A percentile compares a stretch with the other conserved stretches of the same genome.
These are phyloP conservation scores for Triglochin maritima DNA, from an alignment of 106 monocot genomes.

Conservation along the genomic window DNA sequence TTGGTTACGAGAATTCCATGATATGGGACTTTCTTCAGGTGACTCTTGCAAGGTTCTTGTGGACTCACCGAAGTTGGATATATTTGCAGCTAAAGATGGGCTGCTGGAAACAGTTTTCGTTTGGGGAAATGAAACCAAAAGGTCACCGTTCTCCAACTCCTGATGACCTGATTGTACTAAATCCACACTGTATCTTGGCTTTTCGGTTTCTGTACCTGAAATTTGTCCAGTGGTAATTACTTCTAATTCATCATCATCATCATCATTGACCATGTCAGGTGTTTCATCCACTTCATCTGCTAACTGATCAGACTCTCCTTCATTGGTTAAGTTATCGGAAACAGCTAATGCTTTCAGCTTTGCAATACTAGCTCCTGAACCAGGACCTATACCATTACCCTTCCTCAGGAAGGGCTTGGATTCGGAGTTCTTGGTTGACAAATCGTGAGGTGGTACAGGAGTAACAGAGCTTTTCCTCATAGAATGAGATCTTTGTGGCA, in stretches of 20 bases:
- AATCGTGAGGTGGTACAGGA: conserved; percentile 29
- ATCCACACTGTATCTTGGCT: conserved; percentile 19
- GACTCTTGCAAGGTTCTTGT: conserved; percentile 28
- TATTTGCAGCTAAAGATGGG: neutral
- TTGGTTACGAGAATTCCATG: conserved; percentile 43
- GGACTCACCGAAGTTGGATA: conserved; percentile 5
- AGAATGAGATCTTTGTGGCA: conserved; percentile 35
- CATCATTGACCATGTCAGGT: conserved; percentile 22
- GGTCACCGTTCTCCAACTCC: conserved; percentile 40
- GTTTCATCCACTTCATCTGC: conserved; percentile 25
- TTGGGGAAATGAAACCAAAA: conserved; percentile 21
- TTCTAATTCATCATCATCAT: conserved; percentile 31
- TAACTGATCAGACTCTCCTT: conserved; percentile 25
- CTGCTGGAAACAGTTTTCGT: conserved; percentile 15
- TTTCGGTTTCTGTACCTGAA: conserved; percentile 42
- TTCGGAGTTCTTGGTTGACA: conserved; percentile 38
- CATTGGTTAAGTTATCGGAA: conserved; percentile 20
- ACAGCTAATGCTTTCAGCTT: conserved; percentile 15
- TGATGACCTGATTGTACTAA: conserved; percentile 36
- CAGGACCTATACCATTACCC: conserved; percentile 28
- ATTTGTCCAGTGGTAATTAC: conserved; percentile 28
- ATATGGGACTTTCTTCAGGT: conserved; percentile 43
- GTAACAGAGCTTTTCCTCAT: conserved; percentile 34
- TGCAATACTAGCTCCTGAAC: conserved; percentile 10
- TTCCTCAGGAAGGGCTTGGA: conserved; percentile 35